Percentiles rank a stretch among this genome's conserved stretches.
These are phyloP conservation scores for Caryopteris hybrid DNA, from an alignment of 305 asterid species.

Conservation along the genomic window DNA sequence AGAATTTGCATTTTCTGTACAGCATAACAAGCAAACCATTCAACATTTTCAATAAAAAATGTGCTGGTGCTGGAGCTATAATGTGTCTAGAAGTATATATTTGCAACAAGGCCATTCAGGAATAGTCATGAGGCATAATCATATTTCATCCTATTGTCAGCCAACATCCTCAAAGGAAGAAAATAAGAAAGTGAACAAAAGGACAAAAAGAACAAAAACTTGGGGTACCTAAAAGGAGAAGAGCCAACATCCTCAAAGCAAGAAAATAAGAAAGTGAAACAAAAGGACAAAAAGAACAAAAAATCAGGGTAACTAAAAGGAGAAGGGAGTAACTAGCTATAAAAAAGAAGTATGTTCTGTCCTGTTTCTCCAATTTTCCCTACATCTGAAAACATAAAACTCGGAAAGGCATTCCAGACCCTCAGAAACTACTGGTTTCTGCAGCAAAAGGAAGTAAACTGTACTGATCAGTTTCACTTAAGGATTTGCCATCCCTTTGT, in stretches of 20 bases:
- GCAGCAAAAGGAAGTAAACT: neutral
- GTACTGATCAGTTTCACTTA: too few relatives aligned
- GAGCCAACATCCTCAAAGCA: neutral
- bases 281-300: neutral
- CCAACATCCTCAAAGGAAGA: neutral
- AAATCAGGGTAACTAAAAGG: neutral
- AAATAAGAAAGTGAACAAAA: neutral
- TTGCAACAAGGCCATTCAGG: neutral
- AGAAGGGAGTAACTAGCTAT: neutral
- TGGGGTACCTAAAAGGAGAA: too few relatives aligned
- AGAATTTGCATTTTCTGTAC: constrained; percentile 3
- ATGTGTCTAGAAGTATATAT: neutral
- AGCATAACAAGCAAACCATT: neutral
- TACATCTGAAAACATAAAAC: neutral
- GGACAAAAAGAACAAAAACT: neutral
- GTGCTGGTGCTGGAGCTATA: constrained; percentile 4
- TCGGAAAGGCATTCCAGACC: neutral
- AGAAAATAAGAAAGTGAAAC: neutral
- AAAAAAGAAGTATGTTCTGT: neutral
- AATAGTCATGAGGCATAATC: neutral
- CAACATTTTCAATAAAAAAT: neutral
- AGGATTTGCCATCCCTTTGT: too few relatives aligned
- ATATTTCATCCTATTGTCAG: neutral
- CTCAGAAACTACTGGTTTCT: neutral
- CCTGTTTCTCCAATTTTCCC: neutral